Conservation (phyloP, 192 early-diverging fungal species). For the Coemansia sp. region DNA sequence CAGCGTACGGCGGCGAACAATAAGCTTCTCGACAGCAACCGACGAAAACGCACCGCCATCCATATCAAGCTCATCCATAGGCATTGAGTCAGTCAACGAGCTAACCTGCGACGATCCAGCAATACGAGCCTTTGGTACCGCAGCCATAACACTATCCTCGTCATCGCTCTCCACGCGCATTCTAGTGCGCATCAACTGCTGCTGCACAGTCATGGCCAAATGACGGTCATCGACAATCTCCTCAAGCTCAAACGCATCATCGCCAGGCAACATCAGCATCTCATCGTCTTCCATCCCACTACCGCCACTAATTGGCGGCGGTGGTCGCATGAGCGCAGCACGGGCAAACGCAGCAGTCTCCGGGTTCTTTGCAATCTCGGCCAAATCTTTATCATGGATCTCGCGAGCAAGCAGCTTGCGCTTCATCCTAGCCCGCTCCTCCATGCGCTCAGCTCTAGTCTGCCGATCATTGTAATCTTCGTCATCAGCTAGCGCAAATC, state of each 20-base stretch:
- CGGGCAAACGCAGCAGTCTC: slow-evolving; percentile 58
- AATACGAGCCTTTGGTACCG: neutral
- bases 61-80: slow-evolving; percentile 4
- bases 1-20: slow-evolving; percentile 37
- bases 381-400: slow-evolving; percentile 47
- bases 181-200: slow-evolving; percentile 18
- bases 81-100: neutral
- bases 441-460: slow-evolving; percentile 49
- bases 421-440: slow-evolving; percentile 26
- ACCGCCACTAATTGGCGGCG: neutral
- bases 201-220: slow-evolving; percentile 24
- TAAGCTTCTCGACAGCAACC: slow-evolving; percentile 47
- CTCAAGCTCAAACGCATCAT: slow-evolving; percentile 31
- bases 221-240: slow-evolving; percentile 32
- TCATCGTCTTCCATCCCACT: slow-evolving; percentile 12
- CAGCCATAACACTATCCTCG: neutral
- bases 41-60: slow-evolving; percentile 26
- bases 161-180: slow-evolving; percentile 31
- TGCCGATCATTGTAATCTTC: slow-evolving; percentile 54
- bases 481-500: slow-evolving; percentile 31
- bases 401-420: slow-evolving; percentile 29
- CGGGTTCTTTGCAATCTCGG: slow-evolving; percentile 50
- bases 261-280: slow-evolving; percentile 17
- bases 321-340: slow-evolving; percentile 49
- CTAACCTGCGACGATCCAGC: slow-evolving; percentile 10